Percentiles rank a stretch among this genome's conserved stretches.
phyloP scores from a whole-genome alignment of 495 filamentous ascomycete species.

The Podospora bellae-mahoneyi region DNA sequence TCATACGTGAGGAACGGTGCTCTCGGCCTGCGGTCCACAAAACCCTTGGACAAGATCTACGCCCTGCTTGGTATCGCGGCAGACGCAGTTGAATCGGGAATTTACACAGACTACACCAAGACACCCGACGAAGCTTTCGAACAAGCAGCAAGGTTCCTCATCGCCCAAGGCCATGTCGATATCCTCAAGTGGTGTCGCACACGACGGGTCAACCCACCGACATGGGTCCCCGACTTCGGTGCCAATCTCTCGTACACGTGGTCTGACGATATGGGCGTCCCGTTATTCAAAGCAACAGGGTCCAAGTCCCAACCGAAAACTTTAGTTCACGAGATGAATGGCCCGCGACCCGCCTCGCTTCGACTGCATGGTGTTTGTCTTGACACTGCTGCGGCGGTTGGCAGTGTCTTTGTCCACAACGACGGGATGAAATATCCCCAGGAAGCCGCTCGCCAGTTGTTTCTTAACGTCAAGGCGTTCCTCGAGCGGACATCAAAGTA shows the following conservation, averaged over 20 bases:
- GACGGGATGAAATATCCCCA: not conserved
- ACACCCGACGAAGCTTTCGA: not conserved
- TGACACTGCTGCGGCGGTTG: not conserved
- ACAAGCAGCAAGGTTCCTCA: not conserved
- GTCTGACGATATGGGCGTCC: not conserved
- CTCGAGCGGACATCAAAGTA: not conserved
- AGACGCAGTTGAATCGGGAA: not conserved
- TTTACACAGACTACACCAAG: not conserved
- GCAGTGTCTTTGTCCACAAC: not conserved
- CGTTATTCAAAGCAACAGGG: not conserved
- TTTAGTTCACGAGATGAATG: not conserved
- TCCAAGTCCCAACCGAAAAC: not conserved
- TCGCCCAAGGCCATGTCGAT: not conserved
- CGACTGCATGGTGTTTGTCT: not conserved
- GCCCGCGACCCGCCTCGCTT: not conserved
- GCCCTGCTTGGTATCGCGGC: not conserved
- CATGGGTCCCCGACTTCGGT: not conserved
- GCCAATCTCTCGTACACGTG: not conserved
- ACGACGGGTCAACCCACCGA: not conserved
- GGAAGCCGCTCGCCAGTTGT: not conserved
- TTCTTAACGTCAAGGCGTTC: not conserved
- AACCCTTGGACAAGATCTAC: not conserved
- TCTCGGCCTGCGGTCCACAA: slow-evolving; percentile 1
- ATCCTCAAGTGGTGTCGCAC: not conserved
- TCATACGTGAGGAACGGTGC: slow-evolving; percentile 7